A percentile compares a stretch with the other conserved stretches of the same genome.
Evolutionary conservation across 306 rosid genomes (phyloP).

Genomic region (Dicorynia guianensis): DNA sequence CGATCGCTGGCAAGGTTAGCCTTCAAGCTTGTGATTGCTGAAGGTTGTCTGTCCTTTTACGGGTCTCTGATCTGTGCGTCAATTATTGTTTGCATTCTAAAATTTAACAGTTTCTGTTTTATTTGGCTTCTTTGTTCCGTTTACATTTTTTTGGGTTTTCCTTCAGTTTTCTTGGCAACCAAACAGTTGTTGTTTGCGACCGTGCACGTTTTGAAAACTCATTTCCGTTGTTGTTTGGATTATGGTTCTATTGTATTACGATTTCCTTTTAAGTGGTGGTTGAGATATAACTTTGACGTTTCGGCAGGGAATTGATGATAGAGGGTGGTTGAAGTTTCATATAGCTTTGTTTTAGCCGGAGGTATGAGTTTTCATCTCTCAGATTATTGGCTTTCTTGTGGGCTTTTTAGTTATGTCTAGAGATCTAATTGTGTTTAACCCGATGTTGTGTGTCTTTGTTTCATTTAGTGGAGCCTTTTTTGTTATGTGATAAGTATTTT

Average conservation of each 20-base stretch:
- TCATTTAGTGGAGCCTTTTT: constrained; percentile 10
- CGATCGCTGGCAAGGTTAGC: constrained; percentile 46
- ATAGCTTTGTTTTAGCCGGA: constrained; percentile 31
- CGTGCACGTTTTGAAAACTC: not conserved
- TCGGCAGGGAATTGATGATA: constrained; percentile 32
- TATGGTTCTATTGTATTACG: not conserved
- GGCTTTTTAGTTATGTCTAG: not conserved
- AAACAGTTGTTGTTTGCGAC: not conserved
- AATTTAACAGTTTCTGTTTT: constrained; percentile 1
- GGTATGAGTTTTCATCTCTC: not conserved
- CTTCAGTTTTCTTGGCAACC: constrained; percentile 11
- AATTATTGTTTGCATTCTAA: constrained; percentile 32
- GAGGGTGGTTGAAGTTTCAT: constrained; percentile 22
- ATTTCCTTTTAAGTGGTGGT: not conserved
- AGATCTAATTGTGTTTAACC: constrained; percentile 36
- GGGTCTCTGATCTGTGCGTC: constrained; percentile 44
- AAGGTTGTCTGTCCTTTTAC: not conserved
- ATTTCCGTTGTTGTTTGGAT: not conserved
- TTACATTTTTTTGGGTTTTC: not conserved
- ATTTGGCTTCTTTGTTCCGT: not conserved
- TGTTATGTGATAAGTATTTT: not conserved
- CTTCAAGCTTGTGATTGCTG: not conserved
- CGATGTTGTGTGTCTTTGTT: not conserved
- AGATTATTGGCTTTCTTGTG: not conserved
- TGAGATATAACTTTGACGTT: not conserved